Percentiles rank a stretch among this genome's conserved stretches.
Conservation (phyloP, 2,329 filamentous ascomycete genomes). For the Pseudogymnoascus sp. region DNA sequence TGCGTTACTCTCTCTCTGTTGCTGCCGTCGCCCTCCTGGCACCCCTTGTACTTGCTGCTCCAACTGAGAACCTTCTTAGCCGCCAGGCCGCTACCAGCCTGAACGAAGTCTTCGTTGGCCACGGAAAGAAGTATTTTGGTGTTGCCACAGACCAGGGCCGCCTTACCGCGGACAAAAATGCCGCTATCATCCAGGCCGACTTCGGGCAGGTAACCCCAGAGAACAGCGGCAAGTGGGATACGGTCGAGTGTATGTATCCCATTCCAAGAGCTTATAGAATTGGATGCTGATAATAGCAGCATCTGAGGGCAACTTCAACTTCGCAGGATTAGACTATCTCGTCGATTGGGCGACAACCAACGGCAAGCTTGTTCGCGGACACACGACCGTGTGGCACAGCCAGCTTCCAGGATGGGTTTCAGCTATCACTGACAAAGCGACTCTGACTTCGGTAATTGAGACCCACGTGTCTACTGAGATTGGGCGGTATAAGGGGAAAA, state of each 20-base stretch:
- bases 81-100: slow-evolving; percentile 36
- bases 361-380: slow-evolving; percentile 54
- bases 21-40: neutral
- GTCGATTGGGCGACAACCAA: slow-evolving; percentile 52
- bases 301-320: slow-evolving; percentile 47
- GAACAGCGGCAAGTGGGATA: slow-evolving; percentile 67
- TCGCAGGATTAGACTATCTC: slow-evolving; percentile 49
- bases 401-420: slow-evolving; percentile 55
- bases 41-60: neutral
- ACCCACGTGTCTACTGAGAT: slow-evolving; percentile 54
- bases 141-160: slow-evolving; percentile 47
- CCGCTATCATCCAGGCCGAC: slow-evolving; percentile 50
- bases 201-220: slow-evolving; percentile 61
- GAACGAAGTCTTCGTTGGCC: slow-evolving; percentile 49
- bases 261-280: neutral
- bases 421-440: slow-evolving; percentile 43
- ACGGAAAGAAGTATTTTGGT: slow-evolving; percentile 61
- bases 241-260: slow-evolving; percentile 35
- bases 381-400: slow-evolving; percentile 60
- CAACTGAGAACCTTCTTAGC: neutral
- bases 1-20: neutral
- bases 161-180: slow-evolving; percentile 42
- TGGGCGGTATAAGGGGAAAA: slow-evolving; percentile 54
- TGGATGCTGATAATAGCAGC: slow-evolving; percentile 12
- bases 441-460: slow-evolving; percentile 49